Evolutionary conservation across 345 rosid genomes (phyloP).

Genomic region (Linum tenue): DNA sequence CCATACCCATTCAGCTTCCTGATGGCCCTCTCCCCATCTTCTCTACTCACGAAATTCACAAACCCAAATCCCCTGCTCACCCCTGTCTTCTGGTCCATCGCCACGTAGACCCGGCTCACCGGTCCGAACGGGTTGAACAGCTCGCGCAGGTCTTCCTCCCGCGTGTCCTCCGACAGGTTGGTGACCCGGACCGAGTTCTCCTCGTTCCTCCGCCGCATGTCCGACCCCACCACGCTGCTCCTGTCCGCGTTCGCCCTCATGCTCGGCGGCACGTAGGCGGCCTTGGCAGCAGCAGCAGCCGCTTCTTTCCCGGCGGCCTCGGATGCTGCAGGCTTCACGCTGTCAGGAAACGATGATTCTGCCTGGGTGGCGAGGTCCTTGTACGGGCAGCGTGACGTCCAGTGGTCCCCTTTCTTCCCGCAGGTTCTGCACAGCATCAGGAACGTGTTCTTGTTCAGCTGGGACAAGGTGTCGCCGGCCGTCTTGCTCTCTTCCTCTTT

Average conservation of each 20-base stretch:
- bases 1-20: conserved; percentile 86
- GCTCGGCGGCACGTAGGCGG: conserved; percentile 69
- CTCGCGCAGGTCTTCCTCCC: conserved; percentile 71
- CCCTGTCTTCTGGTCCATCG: conserved; percentile 80
- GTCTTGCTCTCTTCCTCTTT: conserved; percentile 56
- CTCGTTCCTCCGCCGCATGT: conserved; percentile 84
- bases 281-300: conserved; percentile 26
- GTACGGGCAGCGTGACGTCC: conserved; percentile 86
- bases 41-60: conserved; percentile 75
- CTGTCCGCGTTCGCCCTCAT: conserved; percentile 35
- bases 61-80: conserved; percentile 89
- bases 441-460: conserved; percentile 47
- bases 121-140: conserved; percentile 78
- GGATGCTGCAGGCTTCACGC: conserved; percentile 49
- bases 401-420: conserved; percentile 88
- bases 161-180: conserved; percentile 81
- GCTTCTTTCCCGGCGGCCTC: conserved; percentile 18
- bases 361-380: conserved; percentile 63
- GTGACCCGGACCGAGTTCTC: conserved; percentile 86
- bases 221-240: conserved; percentile 60
- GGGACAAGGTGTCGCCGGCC: conserved; percentile 52
- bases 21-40: conserved; percentile 82
- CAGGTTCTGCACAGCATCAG: conserved; percentile 87
- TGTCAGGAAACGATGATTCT: conserved; percentile 25
- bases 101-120: conserved; percentile 75